Base-by-base conservation (phyloP, 352 stramenopile species). In the Aphanomyces euteiches region DNA sequence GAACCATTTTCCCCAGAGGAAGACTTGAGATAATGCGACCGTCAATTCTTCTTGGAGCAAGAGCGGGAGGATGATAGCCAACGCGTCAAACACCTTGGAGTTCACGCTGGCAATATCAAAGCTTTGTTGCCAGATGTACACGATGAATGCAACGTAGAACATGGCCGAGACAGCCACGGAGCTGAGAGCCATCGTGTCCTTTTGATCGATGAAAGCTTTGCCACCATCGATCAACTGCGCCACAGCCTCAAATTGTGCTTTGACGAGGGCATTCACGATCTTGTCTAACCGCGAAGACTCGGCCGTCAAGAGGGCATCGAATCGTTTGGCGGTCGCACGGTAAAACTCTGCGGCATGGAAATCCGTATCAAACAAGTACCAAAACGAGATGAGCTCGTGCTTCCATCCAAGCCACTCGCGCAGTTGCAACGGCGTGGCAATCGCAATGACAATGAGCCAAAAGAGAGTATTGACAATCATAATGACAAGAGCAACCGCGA, bases 71-170 rank as follows among this genome's bases (percentile, higher is more conserved):
- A 50, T 50, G 43, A 50, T 50, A n/a, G 43, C 43, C 43, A 50
- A n/a, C 17, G 43, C 43, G 43, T 50, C 43, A 50, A n/a, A n/a
- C 10, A n/a, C 43, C 17, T 50, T 50, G 43, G 43, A 50, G 17
- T 50, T 50, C 43, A 50, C 43, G 43, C 10, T n/a, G 43, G 43
- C 43, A 50, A 50, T 50, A n/a, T 50, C 43, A 50, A 50, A 50
- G 10, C 43, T n/a, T n/a, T 50, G 43, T 12, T n/a, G 43, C 10
- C 43, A 12, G 17, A 50, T n/a, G 43, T 50, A n/a, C 1, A 50
- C 43, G 43, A 50, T 12, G 43, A n/a, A 50, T 12, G 43, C 43
- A 50, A n/a, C 43, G 43, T 50, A 50, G 43, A 50, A 50, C 10
- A 50, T 12, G 0, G 43, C 17, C 43, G 43, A 12, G 0, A 50